Evolutionary conservation across 306 rosid species (phyloP).

Genomic region (Lablab purpureus): DNA sequence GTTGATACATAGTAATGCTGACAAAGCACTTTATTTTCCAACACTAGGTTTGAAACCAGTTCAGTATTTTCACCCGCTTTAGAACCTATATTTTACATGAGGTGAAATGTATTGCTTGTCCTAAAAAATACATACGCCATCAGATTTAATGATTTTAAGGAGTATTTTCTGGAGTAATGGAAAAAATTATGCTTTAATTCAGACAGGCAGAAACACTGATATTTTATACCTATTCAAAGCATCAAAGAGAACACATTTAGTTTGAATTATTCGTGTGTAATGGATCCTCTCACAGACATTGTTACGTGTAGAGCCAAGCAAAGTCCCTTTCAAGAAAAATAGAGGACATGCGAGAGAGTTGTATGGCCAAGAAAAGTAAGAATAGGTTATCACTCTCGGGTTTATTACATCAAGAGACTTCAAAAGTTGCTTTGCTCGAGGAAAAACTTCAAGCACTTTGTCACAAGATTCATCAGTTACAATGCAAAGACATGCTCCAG

Average conservation of each 20-base stretch:
- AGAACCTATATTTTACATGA: not conserved
- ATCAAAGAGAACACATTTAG: conserved; percentile 32
- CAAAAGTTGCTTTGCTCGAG: conserved; percentile 59
- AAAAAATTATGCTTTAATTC: not conserved
- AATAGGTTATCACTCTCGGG: conserved; percentile 56
- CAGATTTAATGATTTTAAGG: conserved; percentile 1
- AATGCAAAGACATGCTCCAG: conserved; percentile 66
- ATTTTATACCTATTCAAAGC: not conserved
- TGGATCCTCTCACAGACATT: conserved; percentile 49
- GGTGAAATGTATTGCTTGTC: not conserved
- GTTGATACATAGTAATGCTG: conserved; percentile 6
- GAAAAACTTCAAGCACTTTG: conserved; percentile 72
- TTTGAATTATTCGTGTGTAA: conserved; percentile 32
- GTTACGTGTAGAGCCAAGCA: conserved; percentile 66
- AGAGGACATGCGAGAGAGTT: conserved; percentile 59
- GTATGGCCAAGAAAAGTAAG: conserved; percentile 39
- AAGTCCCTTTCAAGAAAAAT: conserved; percentile 63
- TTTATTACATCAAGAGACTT: conserved; percentile 53
- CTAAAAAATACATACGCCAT: not conserved
- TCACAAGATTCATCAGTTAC: conserved; percentile 75
- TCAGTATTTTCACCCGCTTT: not conserved
- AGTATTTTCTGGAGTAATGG: not conserved
- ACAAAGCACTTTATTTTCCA: conserved; percentile 2
- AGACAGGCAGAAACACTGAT: not conserved
- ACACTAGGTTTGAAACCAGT: not conserved